Conservation (phyloP, 1,284 basidiomycete genomes). For the Moesziomyces globuligerus region DNA sequence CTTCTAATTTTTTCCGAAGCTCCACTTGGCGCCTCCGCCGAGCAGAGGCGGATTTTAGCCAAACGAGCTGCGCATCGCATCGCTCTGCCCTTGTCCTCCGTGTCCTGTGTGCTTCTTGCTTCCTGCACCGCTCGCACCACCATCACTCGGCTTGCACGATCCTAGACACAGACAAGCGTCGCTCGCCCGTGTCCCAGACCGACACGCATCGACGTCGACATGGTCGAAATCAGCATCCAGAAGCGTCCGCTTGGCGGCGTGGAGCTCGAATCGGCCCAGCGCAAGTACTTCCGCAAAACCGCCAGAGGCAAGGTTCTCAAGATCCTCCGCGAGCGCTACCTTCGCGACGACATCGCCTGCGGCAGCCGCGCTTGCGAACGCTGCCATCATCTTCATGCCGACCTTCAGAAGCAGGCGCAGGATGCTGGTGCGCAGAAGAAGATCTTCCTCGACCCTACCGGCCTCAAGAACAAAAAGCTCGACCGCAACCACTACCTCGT, state of each 20-base stretch:
- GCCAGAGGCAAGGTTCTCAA: slow-evolving; percentile 92
- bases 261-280: slow-evolving; percentile 45
- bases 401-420: slow-evolving; percentile 41
- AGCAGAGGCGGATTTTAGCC: not conserved
- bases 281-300: slow-evolving; percentile 75
- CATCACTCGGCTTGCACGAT: not conserved
- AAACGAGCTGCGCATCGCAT: slow-evolving; percentile 5
- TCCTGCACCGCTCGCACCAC: not conserved
- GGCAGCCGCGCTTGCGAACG: slow-evolving; percentile 78
- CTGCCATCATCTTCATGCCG: slow-evolving; percentile 48
- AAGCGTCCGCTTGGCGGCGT: slow-evolving; percentile 57
- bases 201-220: not conserved
- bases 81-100: not conserved
- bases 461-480: slow-evolving; percentile 46
- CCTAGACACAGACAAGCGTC: too few relatives aligned
- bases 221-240: slow-evolving; percentile 61
- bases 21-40: too few relatives aligned
- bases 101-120: not conserved
- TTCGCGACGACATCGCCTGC: slow-evolving; percentile 92
- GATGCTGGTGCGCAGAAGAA: slow-evolving; percentile 72
- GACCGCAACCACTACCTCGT: slow-evolving; percentile 77
- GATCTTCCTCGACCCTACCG: slow-evolving; percentile 47
- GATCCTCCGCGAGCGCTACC: slow-evolving; percentile 93
- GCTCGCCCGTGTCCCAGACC: not conserved
- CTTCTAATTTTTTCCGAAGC: not conserved